These are phyloP conservation scores for Phycomyces blakesleeanus DNA, from an alignment of 192 early-diverging fungal genomes.

Conservation along the genomic window DNA sequence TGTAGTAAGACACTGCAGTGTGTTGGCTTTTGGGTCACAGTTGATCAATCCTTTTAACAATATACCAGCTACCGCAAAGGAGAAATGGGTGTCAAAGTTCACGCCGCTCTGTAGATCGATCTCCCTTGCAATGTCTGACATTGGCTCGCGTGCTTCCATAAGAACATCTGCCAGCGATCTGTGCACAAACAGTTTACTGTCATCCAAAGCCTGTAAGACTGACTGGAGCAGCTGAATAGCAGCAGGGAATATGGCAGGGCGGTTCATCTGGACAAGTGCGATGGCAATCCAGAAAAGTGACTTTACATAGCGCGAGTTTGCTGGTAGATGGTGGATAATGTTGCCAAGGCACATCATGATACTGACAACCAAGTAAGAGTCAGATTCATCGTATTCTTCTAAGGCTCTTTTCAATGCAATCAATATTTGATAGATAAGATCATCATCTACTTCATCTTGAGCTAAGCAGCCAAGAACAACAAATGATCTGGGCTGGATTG, in stretches of 20 bases:
- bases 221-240: conserved; percentile 65
- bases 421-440: conserved; percentile 84
- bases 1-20: conserved; percentile 57
- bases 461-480: conserved; percentile 83
- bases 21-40: conserved; percentile 61
- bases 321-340: conserved; percentile 73
- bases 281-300: conserved; percentile 88
- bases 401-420: conserved; percentile 79
- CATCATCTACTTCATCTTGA: conserved; percentile 84
- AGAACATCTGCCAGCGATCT: conserved; percentile 54
- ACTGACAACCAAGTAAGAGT: conserved; percentile 69
- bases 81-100: conserved; percentile 79
- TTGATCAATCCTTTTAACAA: conserved; percentile 81
- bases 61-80: conserved; percentile 74
- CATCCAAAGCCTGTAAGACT: conserved; percentile 69
- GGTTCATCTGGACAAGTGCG: conserved; percentile 77
- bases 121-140: conserved; percentile 61
- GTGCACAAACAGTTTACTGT: conserved; percentile 49
- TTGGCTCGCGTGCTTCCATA: conserved; percentile 59
- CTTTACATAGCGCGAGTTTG: conserved; percentile 71
- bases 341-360: conserved; percentile 83
- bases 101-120: conserved; percentile 70
- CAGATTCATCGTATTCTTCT: conserved; percentile 69
- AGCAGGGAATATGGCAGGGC: conserved; percentile 65
- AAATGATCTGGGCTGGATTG: conserved; percentile 89